A percentile compares a stretch with the other conserved stretches of the same genome.
Evolutionary conservation across 768 basidiomycete genomes (phyloP).

Genomic region (Crucibulum laeve): DNA sequence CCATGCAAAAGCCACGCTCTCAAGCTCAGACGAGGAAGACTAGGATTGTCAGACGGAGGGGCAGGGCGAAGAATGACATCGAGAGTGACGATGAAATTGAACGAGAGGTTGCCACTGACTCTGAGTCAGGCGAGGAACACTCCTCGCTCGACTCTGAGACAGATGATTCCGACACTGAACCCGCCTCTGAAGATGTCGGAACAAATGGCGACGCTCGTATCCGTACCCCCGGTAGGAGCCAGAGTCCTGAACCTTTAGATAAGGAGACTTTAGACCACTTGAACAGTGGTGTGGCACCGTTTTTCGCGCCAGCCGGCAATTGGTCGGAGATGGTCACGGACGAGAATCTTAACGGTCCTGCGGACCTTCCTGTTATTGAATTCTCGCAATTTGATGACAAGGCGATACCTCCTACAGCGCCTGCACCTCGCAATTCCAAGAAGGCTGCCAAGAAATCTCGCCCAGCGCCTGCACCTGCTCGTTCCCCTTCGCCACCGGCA

Average conservation of each 20-base stretch:
- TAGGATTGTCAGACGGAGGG: slow-evolving; percentile 54
- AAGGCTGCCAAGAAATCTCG: slow-evolving; percentile 34
- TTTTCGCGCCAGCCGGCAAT: slow-evolving; percentile 51
- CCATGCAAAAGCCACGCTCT: slow-evolving; percentile 27
- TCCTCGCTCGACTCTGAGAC: slow-evolving; percentile 58
- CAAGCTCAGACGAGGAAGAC: slow-evolving; percentile 34
- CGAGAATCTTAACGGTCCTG: slow-evolving; percentile 58
- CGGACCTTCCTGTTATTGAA: slow-evolving; percentile 74
- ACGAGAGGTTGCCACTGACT: slow-evolving; percentile 68
- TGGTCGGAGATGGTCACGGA: slow-evolving; percentile 89
- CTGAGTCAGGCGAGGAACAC: slow-evolving; percentile 60
- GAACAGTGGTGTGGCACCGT: slow-evolving; percentile 35
- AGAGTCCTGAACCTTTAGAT: slow-evolving; percentile 44
- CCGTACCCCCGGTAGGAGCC: slow-evolving; percentile 66
- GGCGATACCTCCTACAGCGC: slow-evolving; percentile 20
- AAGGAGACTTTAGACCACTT: slow-evolving; percentile 19
- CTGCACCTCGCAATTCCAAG: slow-evolving; percentile 34
- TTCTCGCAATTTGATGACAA: slow-evolving; percentile 61
- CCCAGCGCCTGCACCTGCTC: slow-evolving; percentile 24
- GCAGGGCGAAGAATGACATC: slow-evolving; percentile 51
- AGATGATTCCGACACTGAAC: slow-evolving; percentile 67
- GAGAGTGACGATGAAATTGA: slow-evolving; percentile 79
- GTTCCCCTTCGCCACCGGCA: slow-evolving; percentile 24
- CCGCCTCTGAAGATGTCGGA: slow-evolving; percentile 58
- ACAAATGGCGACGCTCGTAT: slow-evolving; percentile 46